Evolutionary conservation across 2,329 filamentous ascomycete genomes (phyloP).

Genomic region (Fusarium tricinctum): DNA sequence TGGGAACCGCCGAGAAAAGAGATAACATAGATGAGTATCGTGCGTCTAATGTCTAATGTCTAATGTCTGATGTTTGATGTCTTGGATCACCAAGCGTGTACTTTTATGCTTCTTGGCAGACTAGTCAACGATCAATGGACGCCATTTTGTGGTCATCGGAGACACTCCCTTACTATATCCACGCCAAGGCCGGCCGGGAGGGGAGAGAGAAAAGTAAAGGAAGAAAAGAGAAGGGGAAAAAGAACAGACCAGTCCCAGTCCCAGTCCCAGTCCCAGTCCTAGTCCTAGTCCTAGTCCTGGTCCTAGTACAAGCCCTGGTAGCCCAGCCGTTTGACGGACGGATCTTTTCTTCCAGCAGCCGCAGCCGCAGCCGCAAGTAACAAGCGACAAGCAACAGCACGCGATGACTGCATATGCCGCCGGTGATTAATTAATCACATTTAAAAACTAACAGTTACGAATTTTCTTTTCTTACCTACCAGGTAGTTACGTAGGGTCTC

Average conservation of each 20-base stretch:
- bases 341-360: slow-evolving; percentile 25
- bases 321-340: slow-evolving; percentile 16
- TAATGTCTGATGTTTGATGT: slow-evolving; percentile 1
- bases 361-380: no score
- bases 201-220: neutral
- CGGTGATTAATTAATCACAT: slow-evolving; percentile 24
- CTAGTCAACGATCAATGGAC: neutral
- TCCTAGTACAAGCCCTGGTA: no score
- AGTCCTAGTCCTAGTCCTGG: no score
- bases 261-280: no score
- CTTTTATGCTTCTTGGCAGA: slow-evolving; percentile 37
- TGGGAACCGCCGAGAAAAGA: slow-evolving; percentile 30
- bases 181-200: slow-evolving; percentile 17
- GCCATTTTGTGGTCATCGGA: slow-evolving; percentile 10
- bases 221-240: slow-evolving; percentile 8
- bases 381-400: slow-evolving; percentile 5
- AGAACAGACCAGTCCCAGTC: neutral
- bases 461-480: neutral
- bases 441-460: slow-evolving; percentile 3
- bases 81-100: slow-evolving; percentile 17
- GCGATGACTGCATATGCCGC: slow-evolving; percentile 34
- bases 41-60: neutral
- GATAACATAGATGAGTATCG: slow-evolving; percentile 28
- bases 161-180: slow-evolving; percentile 29
- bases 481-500: no score